phyloP scores from a whole-genome alignment of 2,329 filamentous ascomycete genomes.

The Didymella lethalis region DNA sequence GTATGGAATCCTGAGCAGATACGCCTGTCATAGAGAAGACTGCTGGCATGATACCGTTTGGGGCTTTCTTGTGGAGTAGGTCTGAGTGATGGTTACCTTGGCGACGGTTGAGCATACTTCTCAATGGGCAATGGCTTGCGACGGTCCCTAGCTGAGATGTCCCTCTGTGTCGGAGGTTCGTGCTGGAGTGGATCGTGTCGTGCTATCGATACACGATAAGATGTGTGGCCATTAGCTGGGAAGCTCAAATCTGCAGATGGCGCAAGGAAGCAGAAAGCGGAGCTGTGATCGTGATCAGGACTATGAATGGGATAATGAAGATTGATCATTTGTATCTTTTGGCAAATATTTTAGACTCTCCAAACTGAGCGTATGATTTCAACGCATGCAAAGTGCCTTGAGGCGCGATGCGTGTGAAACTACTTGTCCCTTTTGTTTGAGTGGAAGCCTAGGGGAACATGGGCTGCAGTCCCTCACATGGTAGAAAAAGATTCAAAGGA shows the following conservation, averaged over 20 bases:
- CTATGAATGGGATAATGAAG: neutral
- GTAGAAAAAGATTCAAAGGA: no score
- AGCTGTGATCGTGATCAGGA: conserved; percentile 20
- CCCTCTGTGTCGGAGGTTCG: conserved; percentile 23
- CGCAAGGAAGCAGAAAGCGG: conserved; percentile 20
- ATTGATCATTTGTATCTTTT: no score
- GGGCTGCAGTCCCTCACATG: no score
- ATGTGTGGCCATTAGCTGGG: conserved; percentile 10
- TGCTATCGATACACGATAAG: neutral
- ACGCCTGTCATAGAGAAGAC: conserved; percentile 56
- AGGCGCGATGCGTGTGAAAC: no score
- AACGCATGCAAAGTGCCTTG: no score
- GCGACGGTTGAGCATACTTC: conserved; percentile 19
- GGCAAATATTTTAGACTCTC: no score
- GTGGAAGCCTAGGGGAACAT: no score
- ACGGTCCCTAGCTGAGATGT: conserved; percentile 28
- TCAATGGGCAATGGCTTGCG: conserved; percentile 19
- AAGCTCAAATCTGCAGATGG: conserved; percentile 11
- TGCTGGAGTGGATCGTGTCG: conserved; percentile 19
- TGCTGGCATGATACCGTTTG: conserved; percentile 68
- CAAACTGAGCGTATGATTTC: no score
- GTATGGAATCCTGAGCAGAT: conserved; percentile 51
- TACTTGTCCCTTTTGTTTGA: no score
- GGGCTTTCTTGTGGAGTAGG: conserved; percentile 59
- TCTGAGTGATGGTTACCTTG: conserved; percentile 1